A percentile compares a stretch with the other conserved stretches of the same genome.
Evolutionary conservation across 108 stramenopile genomes (phyloP).

Genomic region (Pseudonitzschia delicatissima): DNA sequence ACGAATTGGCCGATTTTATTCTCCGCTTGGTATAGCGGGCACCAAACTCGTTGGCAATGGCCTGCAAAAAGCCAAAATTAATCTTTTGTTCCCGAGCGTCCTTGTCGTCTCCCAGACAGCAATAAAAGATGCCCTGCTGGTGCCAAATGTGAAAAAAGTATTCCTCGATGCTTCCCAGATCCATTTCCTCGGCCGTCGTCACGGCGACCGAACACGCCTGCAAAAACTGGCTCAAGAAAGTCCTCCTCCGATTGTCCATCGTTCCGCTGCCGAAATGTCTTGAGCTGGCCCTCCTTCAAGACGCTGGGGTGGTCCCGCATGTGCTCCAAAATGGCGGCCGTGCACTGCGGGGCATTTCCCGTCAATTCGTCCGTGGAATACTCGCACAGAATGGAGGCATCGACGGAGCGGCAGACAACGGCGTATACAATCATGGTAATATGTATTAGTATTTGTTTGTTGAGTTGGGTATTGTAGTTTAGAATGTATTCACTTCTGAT

Average conservation of each 20-base stretch:
- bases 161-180: constrained; percentile 37
- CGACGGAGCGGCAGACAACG: constrained; percentile 60
- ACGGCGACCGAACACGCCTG: constrained; percentile 33
- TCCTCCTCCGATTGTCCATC: constrained; percentile 32
- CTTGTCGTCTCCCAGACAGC: constrained; percentile 65
- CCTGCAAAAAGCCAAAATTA: constrained; percentile 67
- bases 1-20: constrained; percentile 62
- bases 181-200: constrained; percentile 26
- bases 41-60: constrained; percentile 52
- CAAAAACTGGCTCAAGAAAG: constrained; percentile 38
- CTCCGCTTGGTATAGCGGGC: constrained; percentile 29
- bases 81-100: constrained; percentile 54
- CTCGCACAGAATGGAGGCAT: constrained; percentile 67
- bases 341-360: constrained; percentile 65
- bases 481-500: no score
- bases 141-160: constrained; percentile 71
- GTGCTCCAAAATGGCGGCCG: constrained; percentile 49
- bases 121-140: constrained; percentile 51
- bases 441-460: neutral
- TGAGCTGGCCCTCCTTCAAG: constrained; percentile 51
- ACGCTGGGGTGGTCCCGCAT: constrained; percentile 46
- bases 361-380: constrained; percentile 35
- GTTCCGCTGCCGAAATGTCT: constrained; percentile 65
- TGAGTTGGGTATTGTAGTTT: no score
- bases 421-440: constrained; percentile 69